Evolutionary conservation across 192 early-diverging fungal genomes (phyloP), one percentile per base, ranked within the genome.

Genomic region (Thamnidium elegans): DNA sequence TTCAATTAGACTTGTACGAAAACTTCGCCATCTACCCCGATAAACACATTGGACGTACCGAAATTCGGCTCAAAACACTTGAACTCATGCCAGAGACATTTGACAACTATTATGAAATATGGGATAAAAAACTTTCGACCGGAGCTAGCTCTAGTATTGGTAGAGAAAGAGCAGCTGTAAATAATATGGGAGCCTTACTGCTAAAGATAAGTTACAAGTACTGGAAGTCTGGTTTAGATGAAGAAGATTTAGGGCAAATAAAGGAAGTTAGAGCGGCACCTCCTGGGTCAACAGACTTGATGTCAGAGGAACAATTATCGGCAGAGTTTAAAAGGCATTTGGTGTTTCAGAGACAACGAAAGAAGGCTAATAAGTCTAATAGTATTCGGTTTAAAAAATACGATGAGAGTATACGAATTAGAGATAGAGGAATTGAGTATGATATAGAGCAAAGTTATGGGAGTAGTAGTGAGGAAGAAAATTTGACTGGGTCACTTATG

Each of bases 31-130:
- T 89, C 36, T 76, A 87, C 7, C 79, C 86, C 3, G 89, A 91
- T 62, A 81, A 75, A 50, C 81, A 83, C 50, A 64, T 91, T 17
- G 89, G 89, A 4, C 79, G 89, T 13, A 80, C 84, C 4, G 89
- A 91, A 72, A 83, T 91, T 44, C 78, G 82, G 20, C 55, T 89
- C 0, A 76, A 78, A 13, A 77, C 80, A 20, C 68, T 91, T 7
- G 76, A 82, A 9, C 83, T 84, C 3, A 79, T 91, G 52, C 89
- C 89, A 1, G 79, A 84, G 44, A 76, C 81, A n/a, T 89, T 89
- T 52, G 85, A 82, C 17, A 81, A 80, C 67, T 90, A 87, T 61
- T 89, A 89, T 63, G 89, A 90, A 62, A 86, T 90, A 30, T 90
- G 89, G 89, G 87, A 90, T 67, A 79, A 82, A 58, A 87, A 82